These are phyloP conservation scores for Arthrinium puccinioides DNA, from an alignment of 2,329 filamentous ascomycete genomes.

Conservation along the genomic window DNA sequence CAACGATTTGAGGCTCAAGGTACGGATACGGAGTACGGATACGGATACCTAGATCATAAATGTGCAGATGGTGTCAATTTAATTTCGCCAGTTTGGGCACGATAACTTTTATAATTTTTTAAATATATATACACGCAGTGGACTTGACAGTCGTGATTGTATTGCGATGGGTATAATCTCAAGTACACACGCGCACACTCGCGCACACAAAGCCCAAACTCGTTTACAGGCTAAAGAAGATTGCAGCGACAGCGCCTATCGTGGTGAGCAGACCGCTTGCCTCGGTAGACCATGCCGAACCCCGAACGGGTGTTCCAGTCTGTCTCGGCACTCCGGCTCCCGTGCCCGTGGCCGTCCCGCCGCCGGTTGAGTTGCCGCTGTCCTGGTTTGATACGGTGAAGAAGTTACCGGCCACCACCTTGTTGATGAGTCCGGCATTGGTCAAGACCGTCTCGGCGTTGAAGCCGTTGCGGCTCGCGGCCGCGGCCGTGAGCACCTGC, in stretches of 20 bases:
- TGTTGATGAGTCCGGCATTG: slow-evolving; percentile 18
- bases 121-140: too few species aligned
- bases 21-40: too few species aligned
- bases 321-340: slow-evolving; percentile 9
- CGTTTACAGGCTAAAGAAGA: slow-evolving; percentile 16
- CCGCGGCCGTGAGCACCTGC: slow-evolving; percentile 16
- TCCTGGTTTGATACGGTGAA: slow-evolving; percentile 26
- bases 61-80: too few species aligned
- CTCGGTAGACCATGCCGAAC: slow-evolving; percentile 10
- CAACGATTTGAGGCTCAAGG: too few species aligned
- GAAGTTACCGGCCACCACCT: slow-evolving; percentile 25
- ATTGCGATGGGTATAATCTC: too few species aligned
- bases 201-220: too few species aligned
- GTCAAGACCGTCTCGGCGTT: slow-evolving; percentile 15
- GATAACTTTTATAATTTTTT: too few species aligned
- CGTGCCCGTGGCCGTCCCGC: slow-evolving; percentile 8
- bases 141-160: too few species aligned
- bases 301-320: slow-evolving; percentile 8
- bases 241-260: slow-evolving; percentile 13
- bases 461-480: slow-evolving; percentile 17
- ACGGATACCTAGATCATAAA: too few species aligned
- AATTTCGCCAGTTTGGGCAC: too few species aligned
- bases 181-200: too few species aligned
- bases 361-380: slow-evolving; percentile 5
- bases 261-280: slow-evolving; percentile 15